Base-by-base conservation (phyloP, 75 land plant genomes). In the Picea sitchensis region DNA sequence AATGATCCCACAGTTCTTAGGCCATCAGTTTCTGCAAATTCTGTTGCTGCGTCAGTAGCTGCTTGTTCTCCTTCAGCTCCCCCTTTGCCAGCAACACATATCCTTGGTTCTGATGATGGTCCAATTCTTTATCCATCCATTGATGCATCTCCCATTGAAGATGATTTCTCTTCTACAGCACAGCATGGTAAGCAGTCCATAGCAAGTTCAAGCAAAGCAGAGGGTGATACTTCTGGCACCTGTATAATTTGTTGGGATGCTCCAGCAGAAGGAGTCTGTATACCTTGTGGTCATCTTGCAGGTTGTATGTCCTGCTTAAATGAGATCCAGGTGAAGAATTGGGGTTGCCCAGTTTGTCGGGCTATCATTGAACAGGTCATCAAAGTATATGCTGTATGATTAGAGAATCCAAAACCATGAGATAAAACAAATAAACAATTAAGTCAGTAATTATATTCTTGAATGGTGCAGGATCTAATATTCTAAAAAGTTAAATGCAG, bases 211-310 rank as follows among this genome's bases (percentile, higher is more conserved):
- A 47, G 14, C 0, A 34, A 38, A 56, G 1, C 2, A 47, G 57
- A 54, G 17, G 79, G 31, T 12, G 30, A 57, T 23, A 60, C 58
- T 20, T 4, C 77, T 3, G 83, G 88, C 20, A 59, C 84, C 0
- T 96, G 96, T 89, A 92, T 92, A 31, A 87, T 96, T 54, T 96
- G 99, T 76, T 88, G 93, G 87, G 99, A 96, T 91, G 94, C 94
- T 59, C 89, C 88, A 72, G 87, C 87, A 58, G 89, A n/a, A n/a
- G n/a, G 94, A 5, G 99, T 91, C 44, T 93, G 99, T 79, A 83
- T 94, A 38, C 99, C 99, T 0, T 96, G 96, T 82, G 96, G 96
- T 4, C 94, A 96, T 59, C 82, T 96, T 86, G 99, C 94, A 57
- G 99, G 96, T 32, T 96, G 99, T 82, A 93, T 96, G 96, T 79